phyloP scores from a whole-genome alignment of 805 yeast genomes.

The Saturnispora zaruensis region DNA sequence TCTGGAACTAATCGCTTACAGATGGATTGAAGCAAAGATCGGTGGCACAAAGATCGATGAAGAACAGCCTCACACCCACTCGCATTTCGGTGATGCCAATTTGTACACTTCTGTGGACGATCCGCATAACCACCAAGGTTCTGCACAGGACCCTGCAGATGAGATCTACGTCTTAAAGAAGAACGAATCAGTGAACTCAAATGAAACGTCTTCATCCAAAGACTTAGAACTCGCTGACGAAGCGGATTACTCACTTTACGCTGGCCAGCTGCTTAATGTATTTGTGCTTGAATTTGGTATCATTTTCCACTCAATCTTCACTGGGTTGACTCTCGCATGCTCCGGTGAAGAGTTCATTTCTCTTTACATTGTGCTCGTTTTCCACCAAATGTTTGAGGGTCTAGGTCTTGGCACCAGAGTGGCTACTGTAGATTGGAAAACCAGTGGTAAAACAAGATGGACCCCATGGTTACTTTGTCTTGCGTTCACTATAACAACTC shows the following conservation, averaged over 20 bases:
- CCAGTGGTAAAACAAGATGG: constrained; percentile 18
- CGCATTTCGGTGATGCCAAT: constrained; percentile 45
- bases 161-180: neutral
- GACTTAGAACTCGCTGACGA: neutral
- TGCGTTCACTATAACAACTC: constrained; percentile 52
- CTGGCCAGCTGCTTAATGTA: constrained; percentile 47
- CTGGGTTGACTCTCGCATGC: constrained; percentile 71
- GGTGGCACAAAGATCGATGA: constrained; percentile 16
- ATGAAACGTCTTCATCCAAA: neutral
- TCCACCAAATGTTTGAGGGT: constrained; percentile 82
- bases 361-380: constrained; percentile 58
- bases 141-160: neutral
- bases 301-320: constrained; percentile 73
- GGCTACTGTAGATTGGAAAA: constrained; percentile 42
- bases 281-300: constrained; percentile 71
- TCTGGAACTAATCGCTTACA: constrained; percentile 42
- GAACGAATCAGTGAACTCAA: neutral
- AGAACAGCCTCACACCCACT: constrained; percentile 36
- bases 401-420: constrained; percentile 76
- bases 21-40: constrained; percentile 32
- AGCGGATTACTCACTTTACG: constrained; percentile 12
- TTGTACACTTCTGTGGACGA: constrained; percentile 8
- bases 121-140: neutral
- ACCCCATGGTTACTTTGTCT: constrained; percentile 54
- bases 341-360: constrained; percentile 70